Evolutionary conservation across 2,329 filamentous ascomycete species (phyloP), one percentile per base, ranked within the genome.

Genomic region (Aureobasidium lini): DNA sequence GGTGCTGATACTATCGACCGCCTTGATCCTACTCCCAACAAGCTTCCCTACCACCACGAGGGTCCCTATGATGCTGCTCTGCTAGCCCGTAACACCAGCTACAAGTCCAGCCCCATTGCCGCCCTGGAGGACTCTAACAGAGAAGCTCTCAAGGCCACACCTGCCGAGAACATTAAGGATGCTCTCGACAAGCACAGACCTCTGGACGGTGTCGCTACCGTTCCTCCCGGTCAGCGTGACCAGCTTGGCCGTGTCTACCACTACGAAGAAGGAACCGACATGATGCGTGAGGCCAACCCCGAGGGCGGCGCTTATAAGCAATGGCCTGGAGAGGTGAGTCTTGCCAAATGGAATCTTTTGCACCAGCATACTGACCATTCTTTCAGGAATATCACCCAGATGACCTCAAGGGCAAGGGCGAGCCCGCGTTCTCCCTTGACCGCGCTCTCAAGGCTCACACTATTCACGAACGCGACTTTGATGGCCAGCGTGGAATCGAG

Each of bases 21-120:
- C 5, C 83, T 97, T 1, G 93, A 96, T 69, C 79, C 77, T 57
- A 76, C 81, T 2, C 72, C 81, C n/a, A 81, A 82, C 57, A 81
- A 82, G 53, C 80, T 80, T 16, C 75, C 80, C 2, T 96, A 95
- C 72, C 93, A 96, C 72, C 93, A 97, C 67, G 89, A 87, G 64
- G 92, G 93, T 0, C 93, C 93, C 0, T 97, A 89, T 66, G 93
- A 97, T 70, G 90, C 92, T 9, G 87, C 89, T 2, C 79, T 90
- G 56, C 78, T 87, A 1, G 83, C 88, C 11, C 82, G 89, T 49
- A 96, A 96, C 74, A 78, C 75, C 4, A 79, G 84, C 66, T 79
- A 77, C 66, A 76, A 79, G 58, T 74, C 71, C 60, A 86, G 89
- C 3, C 92, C 93, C 0, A 75, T 96, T 7, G 90, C 88, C 31